Evolutionary conservation across 176 grass and related monocot species (phyloP), one percentile per base, ranked within the genome.

Genomic region (Cocos nucifera): DNA sequence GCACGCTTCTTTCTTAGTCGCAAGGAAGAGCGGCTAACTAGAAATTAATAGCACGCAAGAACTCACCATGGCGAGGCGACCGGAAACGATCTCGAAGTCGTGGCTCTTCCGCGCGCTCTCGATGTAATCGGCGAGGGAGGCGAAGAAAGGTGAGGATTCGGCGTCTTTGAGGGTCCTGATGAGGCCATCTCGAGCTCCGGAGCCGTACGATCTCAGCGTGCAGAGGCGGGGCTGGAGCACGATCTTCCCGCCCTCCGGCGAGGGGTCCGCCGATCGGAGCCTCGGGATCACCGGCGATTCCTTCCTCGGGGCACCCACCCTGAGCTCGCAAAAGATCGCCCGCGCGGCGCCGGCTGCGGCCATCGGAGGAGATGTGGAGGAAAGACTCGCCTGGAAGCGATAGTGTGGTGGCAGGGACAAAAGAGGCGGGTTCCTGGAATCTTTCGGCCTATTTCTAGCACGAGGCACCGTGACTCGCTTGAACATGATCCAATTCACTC

Each of bases 101-200:
- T 91, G 84, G 78, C 84, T 91, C 84, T 83, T 97, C 61, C 85
- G 87, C 22, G 84, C 67, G 78, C 78, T 97, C 78, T 97, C 93
- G 76, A 97, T 82, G 81, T 97, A 97, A 59, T 97, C 76, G 0
- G 81, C 84, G 3, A 97, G 87, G 56, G 93, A 97, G 7, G 78
- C 81, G 73, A 97, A 97, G 87, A 97, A 97, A 4, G 80, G 63
- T 3, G 93, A 74, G 63, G 17, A 27, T 0, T 62, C 48, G 1
- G 3, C 32, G 0, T 22, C 77, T 21, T 80, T 70, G 3, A 67
- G 29, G 50, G 55, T 63, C 65, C 78, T 82, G 55, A 82, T 63
- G 65, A 70, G 59, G 50, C 66, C 74, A 55, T 85, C 69, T 44
- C 73, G 54, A 51, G 61, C 51, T 15, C 65, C 82, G 35, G 82